Percentiles rank a stretch among this genome's conserved stretches.
These are phyloP conservation scores for Viridothelium virens DNA, from an alignment of 495 filamentous ascomycete genomes.

Conservation along the genomic window DNA sequence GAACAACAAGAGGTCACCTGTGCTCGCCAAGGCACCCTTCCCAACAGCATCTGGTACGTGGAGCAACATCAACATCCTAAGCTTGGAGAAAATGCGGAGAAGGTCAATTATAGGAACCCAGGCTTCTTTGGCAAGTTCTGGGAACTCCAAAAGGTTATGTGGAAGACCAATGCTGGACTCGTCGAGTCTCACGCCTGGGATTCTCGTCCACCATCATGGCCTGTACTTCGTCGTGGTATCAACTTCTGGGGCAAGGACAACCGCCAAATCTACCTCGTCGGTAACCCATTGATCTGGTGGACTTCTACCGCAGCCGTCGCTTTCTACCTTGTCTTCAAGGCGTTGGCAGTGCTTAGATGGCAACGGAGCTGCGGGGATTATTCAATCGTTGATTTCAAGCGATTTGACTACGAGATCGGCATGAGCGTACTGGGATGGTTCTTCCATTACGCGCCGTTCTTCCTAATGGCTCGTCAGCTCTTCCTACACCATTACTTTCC, in stretches of 20 bases:
- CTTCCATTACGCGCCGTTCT: conserved; percentile 97
- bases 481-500: conserved; percentile 98
- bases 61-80: conserved; percentile 79
- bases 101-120: conserved; percentile 88
- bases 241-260: conserved; percentile 98
- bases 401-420: conserved; percentile 95
- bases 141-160: conserved; percentile 99
- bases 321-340: conserved; percentile 77
- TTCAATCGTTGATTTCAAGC: conserved; percentile 68
- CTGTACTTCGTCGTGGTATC: conserved; percentile 85
- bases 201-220: conserved; percentile 89
- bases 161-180: conserved; percentile 93
- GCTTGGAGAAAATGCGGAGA: conserved; percentile 67
- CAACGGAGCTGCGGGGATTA: conserved; percentile 89
- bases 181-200: conserved; percentile 98
- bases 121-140: conserved; percentile 98
- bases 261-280: conserved; percentile 91
- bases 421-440: conserved; percentile 87
- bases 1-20: conserved; percentile 99
- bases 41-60: conserved; percentile 95
- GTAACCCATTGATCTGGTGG: conserved; percentile 96
- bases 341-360: conserved; percentile 80
- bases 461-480: conserved; percentile 92
- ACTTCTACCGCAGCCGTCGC: conserved; percentile 72
- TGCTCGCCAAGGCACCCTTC: conserved; percentile 82